Percentiles rank a stretch among this genome's conserved stretches.
These are phyloP conservation scores for Teunomyces panamensis DNA, from an alignment of 805 yeast species.

Conservation along the genomic window DNA sequence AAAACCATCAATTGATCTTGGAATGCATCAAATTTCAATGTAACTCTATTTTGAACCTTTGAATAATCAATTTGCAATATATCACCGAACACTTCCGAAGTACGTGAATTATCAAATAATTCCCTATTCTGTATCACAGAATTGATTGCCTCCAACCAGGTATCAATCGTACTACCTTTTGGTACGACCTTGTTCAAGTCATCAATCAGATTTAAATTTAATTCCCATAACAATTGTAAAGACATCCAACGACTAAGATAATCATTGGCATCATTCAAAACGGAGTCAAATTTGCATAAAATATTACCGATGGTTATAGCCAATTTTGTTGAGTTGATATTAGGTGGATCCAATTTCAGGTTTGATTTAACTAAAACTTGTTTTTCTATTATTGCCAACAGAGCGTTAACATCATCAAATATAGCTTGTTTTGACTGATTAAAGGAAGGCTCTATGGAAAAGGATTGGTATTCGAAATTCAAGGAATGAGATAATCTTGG, in stretches of 20 bases:
- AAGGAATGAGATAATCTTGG: slow-evolving; percentile 30
- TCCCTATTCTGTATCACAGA: slow-evolving; percentile 43
- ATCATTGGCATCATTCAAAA: slow-evolving; percentile 21
- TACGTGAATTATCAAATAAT: slow-evolving; percentile 51
- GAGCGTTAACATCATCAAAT: slow-evolving; percentile 16
- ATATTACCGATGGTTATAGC: neutral
- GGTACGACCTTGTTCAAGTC: slow-evolving; percentile 30
- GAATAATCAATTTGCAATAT: slow-evolving; percentile 41
- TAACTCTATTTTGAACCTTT: slow-evolving; percentile 52
- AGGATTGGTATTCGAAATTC: slow-evolving; percentile 31
- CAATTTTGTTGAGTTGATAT: neutral
- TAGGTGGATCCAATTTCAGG: neutral
- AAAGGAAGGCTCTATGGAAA: slow-evolving; percentile 41
- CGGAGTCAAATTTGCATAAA: slow-evolving; percentile 26
- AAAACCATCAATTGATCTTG: slow-evolving; percentile 42
- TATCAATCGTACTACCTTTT: slow-evolving; percentile 13
- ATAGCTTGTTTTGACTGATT: slow-evolving; percentile 31
- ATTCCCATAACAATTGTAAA: slow-evolving; percentile 59
- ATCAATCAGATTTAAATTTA: slow-evolving; percentile 38
- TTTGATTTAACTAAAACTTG: slow-evolving; percentile 11
- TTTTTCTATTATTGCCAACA: slow-evolving; percentile 16
- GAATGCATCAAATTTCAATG: slow-evolving; percentile 58
- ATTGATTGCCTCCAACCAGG: slow-evolving; percentile 49
- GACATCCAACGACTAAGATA: slow-evolving; percentile 53
- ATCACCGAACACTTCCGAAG: slow-evolving; percentile 37